phyloP scores from a whole-genome alignment of 2,329 filamentous ascomycete genomes.

The Parafenestella ontariensis region DNA sequence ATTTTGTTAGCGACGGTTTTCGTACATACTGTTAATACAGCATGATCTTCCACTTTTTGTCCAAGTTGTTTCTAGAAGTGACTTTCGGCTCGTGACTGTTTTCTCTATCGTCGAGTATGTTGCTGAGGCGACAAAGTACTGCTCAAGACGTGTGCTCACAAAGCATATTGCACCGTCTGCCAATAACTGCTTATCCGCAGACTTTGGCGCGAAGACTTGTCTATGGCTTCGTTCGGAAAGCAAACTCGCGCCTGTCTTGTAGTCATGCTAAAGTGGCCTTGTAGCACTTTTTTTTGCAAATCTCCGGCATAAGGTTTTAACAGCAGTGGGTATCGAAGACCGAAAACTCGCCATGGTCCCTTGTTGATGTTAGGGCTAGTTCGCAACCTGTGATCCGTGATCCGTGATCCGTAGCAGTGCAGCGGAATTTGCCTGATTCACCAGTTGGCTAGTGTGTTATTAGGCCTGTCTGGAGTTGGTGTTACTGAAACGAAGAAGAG shows the following conservation, averaged over 20 bases:
- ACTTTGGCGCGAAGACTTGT: too few relatives aligned
- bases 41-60: not conserved
- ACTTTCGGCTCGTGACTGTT: too few relatives aligned
- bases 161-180: too few relatives aligned
- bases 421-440: not conserved
- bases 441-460: constrained; percentile 9
- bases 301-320: not conserved
- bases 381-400: not conserved
- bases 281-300: too few relatives aligned
- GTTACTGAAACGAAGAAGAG: constrained; percentile 30
- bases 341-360: not conserved
- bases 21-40: constrained; percentile 1
- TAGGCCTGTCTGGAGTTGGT: constrained; percentile 17
- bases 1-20: constrained; percentile 1
- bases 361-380: constrained; percentile 4
- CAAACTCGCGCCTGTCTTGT: too few relatives aligned
- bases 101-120: too few relatives aligned
- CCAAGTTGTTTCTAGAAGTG: not conserved
- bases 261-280: not conserved
- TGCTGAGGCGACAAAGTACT: too few relatives aligned
- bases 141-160: too few relatives aligned
- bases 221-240: too few relatives aligned
- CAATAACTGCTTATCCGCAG: too few relatives aligned
- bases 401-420: not conserved
- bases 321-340: not conserved